Base-by-base conservation (phyloP, 2,329 filamentous ascomycete species). In the Sporothrix mexicana region DNA sequence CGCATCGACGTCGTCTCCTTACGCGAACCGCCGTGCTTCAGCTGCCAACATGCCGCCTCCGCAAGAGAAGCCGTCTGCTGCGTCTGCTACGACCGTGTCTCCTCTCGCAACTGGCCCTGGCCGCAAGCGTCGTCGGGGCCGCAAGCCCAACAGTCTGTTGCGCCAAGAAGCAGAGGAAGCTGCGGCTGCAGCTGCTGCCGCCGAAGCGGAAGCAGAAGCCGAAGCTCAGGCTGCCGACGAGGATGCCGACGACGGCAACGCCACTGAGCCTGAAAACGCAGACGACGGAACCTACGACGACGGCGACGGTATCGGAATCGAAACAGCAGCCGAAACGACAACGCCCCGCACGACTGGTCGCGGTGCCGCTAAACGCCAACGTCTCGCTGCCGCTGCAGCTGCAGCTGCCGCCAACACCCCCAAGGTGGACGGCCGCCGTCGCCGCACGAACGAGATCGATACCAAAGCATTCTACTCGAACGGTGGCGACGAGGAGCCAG, bases 401-500 rank as follows among this genome's bases (percentile, higher is more conserved):
- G 51, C 51, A n/a, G 7, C 51, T 23, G 20, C 10, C 20, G 45
- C 47, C 45, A 66, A 51, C 41, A 49, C 8, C n/a, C 36, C 25
- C 61, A 66, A 66, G 23, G 20, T 20, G n/a, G 49, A 41, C 36
- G 67, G 61, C 45, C 43, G 53, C 13, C 25, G 62, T 10, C 45
- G 70, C 51, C 68, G 55, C 0, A 47, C 64, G 9, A 59, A 4
- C 69, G 76, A 86, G 77, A 82, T 85, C 12, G 82, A 83, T 17
- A 80, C 80, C 15, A 78, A 78, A 74, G 83, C 81, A 73, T 83
- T 84, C 71, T 81, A 83, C 59, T 4, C 61, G 4, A 51, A 43
- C 25, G 61, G 61, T 9, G 6, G 49, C 36, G 15, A 25, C 1
- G 64, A 66, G 10, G 55, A 17, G 17, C 9, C 64, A 2, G 45